Evolutionary conservation across 805 yeast species (phyloP).

Genomic region (Millerozyma miso): DNA sequence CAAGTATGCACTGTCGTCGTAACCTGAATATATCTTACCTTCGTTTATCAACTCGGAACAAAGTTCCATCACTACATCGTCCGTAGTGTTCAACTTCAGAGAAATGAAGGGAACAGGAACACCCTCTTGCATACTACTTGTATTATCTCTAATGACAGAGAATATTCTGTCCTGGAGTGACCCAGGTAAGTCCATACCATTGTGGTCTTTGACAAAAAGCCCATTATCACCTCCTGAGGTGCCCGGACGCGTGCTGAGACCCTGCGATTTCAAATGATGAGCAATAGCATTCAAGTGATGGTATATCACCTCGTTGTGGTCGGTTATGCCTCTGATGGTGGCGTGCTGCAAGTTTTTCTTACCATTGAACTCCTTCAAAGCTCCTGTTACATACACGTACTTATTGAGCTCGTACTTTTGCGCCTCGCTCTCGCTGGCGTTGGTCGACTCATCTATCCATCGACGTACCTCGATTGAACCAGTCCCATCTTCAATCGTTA

Average conservation of each 20-base stretch:
- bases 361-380: constrained; percentile 53
- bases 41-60: constrained; percentile 58
- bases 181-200: constrained; percentile 9
- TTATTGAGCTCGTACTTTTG: constrained; percentile 43
- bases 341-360: constrained; percentile 65
- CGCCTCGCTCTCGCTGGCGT: constrained; percentile 25
- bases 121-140: constrained; percentile 66
- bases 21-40: constrained; percentile 66
- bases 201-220: constrained; percentile 29
- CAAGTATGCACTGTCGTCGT: constrained; percentile 60
- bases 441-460: constrained; percentile 46
- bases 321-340: constrained; percentile 50
- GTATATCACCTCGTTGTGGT: constrained; percentile 64
- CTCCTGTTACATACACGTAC: constrained; percentile 54
- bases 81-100: constrained; percentile 49
- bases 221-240: constrained; percentile 12
- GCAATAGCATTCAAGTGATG: constrained; percentile 64
- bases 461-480: constrained; percentile 57
- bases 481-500: constrained; percentile 77
- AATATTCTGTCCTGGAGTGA: constrained; percentile 42
- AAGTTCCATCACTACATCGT: constrained; percentile 44
- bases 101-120: constrained; percentile 64
- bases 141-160: constrained; percentile 45
- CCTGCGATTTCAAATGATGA: constrained; percentile 52
- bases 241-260: constrained; percentile 27